phyloP scores from a whole-genome alignment of 805 yeast genomes.

The Lachancea mirantina region DNA sequence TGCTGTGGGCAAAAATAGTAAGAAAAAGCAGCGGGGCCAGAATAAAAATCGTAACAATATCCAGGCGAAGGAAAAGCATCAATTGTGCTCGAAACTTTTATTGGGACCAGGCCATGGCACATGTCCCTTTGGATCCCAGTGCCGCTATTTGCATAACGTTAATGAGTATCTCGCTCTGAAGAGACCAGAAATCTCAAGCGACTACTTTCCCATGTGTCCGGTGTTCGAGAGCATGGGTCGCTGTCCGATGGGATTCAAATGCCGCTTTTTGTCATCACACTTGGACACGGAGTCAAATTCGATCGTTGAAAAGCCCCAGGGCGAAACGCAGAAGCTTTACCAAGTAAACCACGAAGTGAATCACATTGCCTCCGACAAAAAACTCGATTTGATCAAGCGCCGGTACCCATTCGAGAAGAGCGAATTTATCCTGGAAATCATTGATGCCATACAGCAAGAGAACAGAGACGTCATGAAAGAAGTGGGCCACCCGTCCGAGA shows the following conservation, averaged over 20 bases:
- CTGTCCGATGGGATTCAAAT: slow-evolving; percentile 88
- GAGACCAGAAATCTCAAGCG: slow-evolving; percentile 63
- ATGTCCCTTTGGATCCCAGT: slow-evolving; percentile 65
- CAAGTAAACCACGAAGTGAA: slow-evolving; percentile 54
- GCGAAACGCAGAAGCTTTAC: slow-evolving; percentile 25
- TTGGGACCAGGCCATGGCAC: slow-evolving; percentile 42
- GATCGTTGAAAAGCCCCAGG: slow-evolving; percentile 36
- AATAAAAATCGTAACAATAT: slow-evolving; percentile 73
- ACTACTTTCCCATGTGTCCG: slow-evolving; percentile 50
- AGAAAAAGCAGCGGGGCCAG: slow-evolving; percentile 63
- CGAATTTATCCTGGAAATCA: slow-evolving; percentile 50
- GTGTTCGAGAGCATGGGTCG: slow-evolving; percentile 74
- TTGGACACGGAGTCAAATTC: slow-evolving; percentile 36
- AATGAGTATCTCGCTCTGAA: slow-evolving; percentile 56
- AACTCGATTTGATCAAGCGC: slow-evolving; percentile 38
- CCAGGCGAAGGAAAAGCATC: slow-evolving; percentile 56
- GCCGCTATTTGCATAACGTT: slow-evolving; percentile 75
- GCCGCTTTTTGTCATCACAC: slow-evolving; percentile 84
- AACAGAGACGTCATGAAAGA: slow-evolving; percentile 27
- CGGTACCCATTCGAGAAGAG: slow-evolving; percentile 52
- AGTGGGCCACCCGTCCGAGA: slow-evolving; percentile 32
- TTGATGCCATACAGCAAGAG: slow-evolving; percentile 50
- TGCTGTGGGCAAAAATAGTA: slow-evolving; percentile 37
- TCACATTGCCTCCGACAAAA: slow-evolving; percentile 40
- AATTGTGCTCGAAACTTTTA: slow-evolving; percentile 56